A percentile compares a stretch with the other conserved stretches of the same genome.
phyloP scores from a whole-genome alignment of 2,329 filamentous ascomycete genomes.

The Epichloe amarillans region DNA sequence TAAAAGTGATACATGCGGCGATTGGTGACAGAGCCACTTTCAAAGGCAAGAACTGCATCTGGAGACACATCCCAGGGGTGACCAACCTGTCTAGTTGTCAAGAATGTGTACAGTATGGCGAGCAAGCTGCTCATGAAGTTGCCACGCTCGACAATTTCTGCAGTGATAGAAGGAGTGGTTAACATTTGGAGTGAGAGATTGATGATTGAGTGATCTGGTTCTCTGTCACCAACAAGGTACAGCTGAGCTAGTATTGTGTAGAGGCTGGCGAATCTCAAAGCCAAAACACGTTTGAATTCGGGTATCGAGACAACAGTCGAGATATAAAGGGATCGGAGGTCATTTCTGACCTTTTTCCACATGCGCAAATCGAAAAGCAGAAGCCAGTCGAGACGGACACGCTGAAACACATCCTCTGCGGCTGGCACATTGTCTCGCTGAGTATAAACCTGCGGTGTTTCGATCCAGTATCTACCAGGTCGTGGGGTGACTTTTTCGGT shows the following conservation, averaged over 20 bases:
- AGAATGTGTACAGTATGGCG: conserved; percentile 93
- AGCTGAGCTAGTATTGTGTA: conserved; percentile 90
- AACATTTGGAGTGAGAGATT: conserved; percentile 94
- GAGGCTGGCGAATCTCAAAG: conserved; percentile 83
- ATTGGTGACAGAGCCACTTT: conserved; percentile 89
- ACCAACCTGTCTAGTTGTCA: conserved; percentile 90
- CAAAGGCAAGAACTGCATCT: conserved; percentile 78
- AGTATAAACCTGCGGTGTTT: conserved; percentile 59
- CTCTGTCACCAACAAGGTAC: conserved; percentile 88
- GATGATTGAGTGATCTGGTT: conserved; percentile 97
- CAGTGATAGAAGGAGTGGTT: conserved; percentile 90
- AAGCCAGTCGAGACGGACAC: conserved; percentile 84
- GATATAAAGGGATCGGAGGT: conserved; percentile 86
- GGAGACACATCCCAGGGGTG: conserved; percentile 83
- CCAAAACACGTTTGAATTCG: conserved; percentile 87
- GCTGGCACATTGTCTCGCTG: conserved; percentile 48
- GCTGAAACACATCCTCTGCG: conserved; percentile 79
- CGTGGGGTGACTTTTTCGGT: conserved; percentile 35
- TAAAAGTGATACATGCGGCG: conserved; percentile 97
- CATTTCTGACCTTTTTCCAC: conserved; percentile 91
- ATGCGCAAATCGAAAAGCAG: conserved; percentile 87
- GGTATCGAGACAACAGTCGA: conserved; percentile 92
- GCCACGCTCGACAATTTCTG: conserved; percentile 84
- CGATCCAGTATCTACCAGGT: conserved; percentile 74
- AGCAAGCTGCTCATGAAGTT: conserved; percentile 94